phyloP scores from a whole-genome alignment of 1,139 yeast species.

The Protomyces macrosporus region DNA sequence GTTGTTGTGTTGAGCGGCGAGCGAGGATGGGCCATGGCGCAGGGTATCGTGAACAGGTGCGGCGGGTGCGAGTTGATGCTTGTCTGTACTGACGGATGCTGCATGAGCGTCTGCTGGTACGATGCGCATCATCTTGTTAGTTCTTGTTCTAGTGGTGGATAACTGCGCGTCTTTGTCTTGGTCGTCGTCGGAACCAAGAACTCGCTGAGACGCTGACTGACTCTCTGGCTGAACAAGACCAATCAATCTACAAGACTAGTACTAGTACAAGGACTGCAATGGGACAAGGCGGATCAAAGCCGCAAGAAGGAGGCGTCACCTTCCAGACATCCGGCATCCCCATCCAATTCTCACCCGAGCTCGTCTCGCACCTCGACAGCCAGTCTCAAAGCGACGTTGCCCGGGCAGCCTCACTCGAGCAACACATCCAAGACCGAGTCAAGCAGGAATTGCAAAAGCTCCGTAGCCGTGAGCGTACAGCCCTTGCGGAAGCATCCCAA shows the following conservation, averaged over 20 bases:
- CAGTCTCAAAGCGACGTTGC: not conserved
- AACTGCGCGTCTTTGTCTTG: too few species aligned
- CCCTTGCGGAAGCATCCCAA: constrained; percentile 52
- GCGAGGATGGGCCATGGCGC: constrained; percentile 19
- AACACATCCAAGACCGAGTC: constrained; percentile 71
- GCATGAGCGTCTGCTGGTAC: constrained; percentile 11
- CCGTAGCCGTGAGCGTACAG: constrained; percentile 54
- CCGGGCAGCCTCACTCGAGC: constrained; percentile 69
- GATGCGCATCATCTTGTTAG: constrained; percentile 1
- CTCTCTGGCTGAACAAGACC: too few species aligned
- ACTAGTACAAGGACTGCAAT: not conserved
- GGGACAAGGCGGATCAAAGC: constrained; percentile 14
- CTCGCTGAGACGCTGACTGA: not conserved
- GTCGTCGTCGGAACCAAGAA: not conserved
- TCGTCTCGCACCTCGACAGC: not conserved
- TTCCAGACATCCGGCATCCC: constrained; percentile 17
- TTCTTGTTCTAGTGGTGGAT: too few species aligned
- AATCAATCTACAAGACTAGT: not conserved
- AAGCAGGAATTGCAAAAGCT: constrained; percentile 58
- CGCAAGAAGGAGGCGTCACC: constrained; percentile 6
- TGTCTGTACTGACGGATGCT: not conserved
- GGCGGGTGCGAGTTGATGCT: constrained; percentile 12
- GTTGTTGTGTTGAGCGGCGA: constrained; percentile 11
- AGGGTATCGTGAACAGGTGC: constrained; percentile 28
- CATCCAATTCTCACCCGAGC: constrained; percentile 1